Evolutionary conservation across 2,329 filamentous ascomycete species (phyloP), one percentile per base, ranked within the genome.

Genomic region (Arthrobotrys sphaeroides): DNA sequence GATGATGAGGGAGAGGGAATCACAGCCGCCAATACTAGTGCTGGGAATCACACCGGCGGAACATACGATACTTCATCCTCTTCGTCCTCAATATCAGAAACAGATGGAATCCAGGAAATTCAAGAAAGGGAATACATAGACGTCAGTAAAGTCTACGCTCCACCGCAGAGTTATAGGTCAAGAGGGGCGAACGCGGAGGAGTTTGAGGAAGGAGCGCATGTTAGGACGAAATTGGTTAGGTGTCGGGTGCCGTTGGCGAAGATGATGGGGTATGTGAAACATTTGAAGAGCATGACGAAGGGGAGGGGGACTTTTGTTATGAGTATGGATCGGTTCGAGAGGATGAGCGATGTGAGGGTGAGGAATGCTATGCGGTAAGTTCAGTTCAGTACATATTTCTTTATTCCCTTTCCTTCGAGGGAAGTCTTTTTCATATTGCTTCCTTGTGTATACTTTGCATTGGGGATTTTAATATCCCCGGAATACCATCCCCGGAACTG

Each of bases 201-300:
- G 84, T 66, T 83, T 85, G 49, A 85, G 84, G 84, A 84, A 86
- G 70, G 87, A 3, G 36, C 2, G 78, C 80, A 33, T 80, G 81
- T 2, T 82, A 20, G 86, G 31, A 87, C 88, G 70, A 82, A 86
- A 67, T 86, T 90, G 57, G 92, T 99, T 78, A 89, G 90, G 9
- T 95, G 94, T 20, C 89, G 91, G 80, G 94, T 98, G 26, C 95
- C 95, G 31, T 85, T 98, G 79, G 96, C 95, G 83, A 94, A 98
- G 83, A 97, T 98, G 92, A 90, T 98, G 36, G 92, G 94, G 43
- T 99, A 98, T 82, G 85, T 98, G 79, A 92, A 93, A 81, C 92
- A 96, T 81, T 83, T 99, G 77, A 86, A 95, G 61, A 94, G 92
- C 83, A 87, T 97, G 84, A 99, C 94, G 2, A 91, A 90, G 1